Evolutionary conservation across 768 basidiomycete species (phyloP).

Genomic region (Nidularia sp.): DNA sequence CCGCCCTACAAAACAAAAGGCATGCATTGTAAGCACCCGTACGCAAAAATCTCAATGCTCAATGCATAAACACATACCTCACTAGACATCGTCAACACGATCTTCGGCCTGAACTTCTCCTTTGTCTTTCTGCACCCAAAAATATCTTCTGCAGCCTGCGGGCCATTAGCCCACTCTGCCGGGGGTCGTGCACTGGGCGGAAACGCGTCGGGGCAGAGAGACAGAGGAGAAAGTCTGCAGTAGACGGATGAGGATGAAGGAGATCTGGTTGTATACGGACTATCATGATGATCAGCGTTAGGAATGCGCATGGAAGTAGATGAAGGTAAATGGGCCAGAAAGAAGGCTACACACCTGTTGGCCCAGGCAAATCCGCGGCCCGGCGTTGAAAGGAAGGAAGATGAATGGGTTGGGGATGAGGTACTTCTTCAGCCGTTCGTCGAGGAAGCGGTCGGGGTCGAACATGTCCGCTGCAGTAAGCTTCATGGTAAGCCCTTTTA

Average conservation of each 20-base stretch:
- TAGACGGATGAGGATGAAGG: constrained; percentile 42
- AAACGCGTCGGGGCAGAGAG: constrained; percentile 31
- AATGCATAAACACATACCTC: neutral
- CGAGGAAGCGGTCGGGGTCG: constrained; percentile 48
- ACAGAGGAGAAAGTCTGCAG: constrained; percentile 35
- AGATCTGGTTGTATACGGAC: constrained; percentile 52
- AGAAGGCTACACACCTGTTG: constrained; percentile 7
- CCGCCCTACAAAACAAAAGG: neutral
- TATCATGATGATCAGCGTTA: constrained; percentile 7
- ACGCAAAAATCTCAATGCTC: neutral
- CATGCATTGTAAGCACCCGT: neutral
- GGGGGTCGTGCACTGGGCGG: constrained; percentile 28
- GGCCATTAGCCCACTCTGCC: constrained; percentile 18
- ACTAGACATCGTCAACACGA: constrained; percentile 18
- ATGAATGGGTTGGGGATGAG: constrained; percentile 35
- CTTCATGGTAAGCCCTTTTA: neutral
- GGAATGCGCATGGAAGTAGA: neutral
- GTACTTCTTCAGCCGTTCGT: constrained; percentile 35
- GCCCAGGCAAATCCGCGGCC: constrained; percentile 12
- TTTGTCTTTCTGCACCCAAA: constrained; percentile 18
- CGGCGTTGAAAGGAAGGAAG: constrained; percentile 11
- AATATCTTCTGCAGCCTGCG: constrained; percentile 10
- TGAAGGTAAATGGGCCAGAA: neutral
- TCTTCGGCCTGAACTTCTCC: constrained; percentile 20
- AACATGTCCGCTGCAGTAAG: constrained; percentile 27